These are phyloP conservation scores for Wickerhamomyces queroliae DNA, from an alignment of 805 yeast genomes.

Conservation along the genomic window DNA sequence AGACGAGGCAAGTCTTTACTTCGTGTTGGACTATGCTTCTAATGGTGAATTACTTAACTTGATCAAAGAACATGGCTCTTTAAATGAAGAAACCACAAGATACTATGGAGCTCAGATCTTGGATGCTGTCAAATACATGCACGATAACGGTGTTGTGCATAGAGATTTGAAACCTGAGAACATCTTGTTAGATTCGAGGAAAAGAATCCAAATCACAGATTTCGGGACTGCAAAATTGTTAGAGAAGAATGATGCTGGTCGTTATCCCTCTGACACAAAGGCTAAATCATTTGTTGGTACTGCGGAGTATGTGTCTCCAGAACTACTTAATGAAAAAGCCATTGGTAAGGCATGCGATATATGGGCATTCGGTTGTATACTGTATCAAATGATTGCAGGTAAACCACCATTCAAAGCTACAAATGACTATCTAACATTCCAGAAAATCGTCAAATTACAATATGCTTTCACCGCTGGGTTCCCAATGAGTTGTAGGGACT, in stretches of 20 bases:
- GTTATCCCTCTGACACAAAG: constrained; percentile 58
- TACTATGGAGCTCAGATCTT: constrained; percentile 71
- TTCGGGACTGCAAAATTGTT: constrained; percentile 79
- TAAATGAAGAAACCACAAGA: constrained; percentile 61
- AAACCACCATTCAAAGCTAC: constrained; percentile 83
- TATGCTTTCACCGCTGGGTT: constrained; percentile 84
- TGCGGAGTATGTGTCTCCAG: constrained; percentile 82
- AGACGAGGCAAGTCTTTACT: constrained; percentile 66
- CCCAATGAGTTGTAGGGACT: constrained; percentile 66
- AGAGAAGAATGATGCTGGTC: constrained; percentile 44
- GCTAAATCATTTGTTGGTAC: constrained; percentile 85
- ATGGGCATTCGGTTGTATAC: constrained; percentile 98
- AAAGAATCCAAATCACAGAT: constrained; percentile 68
- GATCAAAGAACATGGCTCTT: constrained; percentile 62
- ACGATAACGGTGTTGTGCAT: constrained; percentile 69
- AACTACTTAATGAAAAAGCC: constrained; percentile 64
- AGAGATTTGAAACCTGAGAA: constrained; percentile 84
- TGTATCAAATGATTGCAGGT: constrained; percentile 94
- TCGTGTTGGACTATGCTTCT: constrained; percentile 73
- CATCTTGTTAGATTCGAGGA: constrained; percentile 55
- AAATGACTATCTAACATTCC: constrained; percentile 76
- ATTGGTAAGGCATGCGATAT: constrained; percentile 92
- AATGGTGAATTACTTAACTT: constrained; percentile 70
- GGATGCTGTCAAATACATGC: constrained; percentile 70
- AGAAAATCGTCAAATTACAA: constrained; percentile 73